Evolutionary conservation across 352 stramenopile genomes (phyloP), one percentile per base, ranked within the genome.

Genomic region (Ophiocytium majus): DNA sequence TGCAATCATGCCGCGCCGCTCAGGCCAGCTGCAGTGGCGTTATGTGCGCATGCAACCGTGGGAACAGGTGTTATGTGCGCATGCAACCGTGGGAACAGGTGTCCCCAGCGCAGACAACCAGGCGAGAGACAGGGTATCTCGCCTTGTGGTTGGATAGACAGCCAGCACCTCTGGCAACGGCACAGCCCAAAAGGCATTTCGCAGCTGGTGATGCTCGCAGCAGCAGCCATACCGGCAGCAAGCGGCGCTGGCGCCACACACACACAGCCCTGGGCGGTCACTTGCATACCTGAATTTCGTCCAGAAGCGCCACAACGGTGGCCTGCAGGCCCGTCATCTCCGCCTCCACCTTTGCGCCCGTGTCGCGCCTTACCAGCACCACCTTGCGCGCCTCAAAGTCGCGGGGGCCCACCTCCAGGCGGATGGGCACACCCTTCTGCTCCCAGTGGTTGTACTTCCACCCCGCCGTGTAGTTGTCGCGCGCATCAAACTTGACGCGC

Each of bases 351-450:
- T 94, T 94, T 0, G 78, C 83, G 33, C 85, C 83, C 17, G 74
- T 90, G 92, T 99, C 96, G 81, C 97, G 92, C 87, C 97, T 93
- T 74, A 98, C 95, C 83, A 98, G 91, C 85, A 96, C 93, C 76
- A 95, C 95, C 89, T 98, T 93, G 71, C 95, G 92, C 86, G 96
- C 95, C 74, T 96, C 93, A 66, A 99, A 90, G 89, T 99, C 97
- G 86, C 97, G 96, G 49, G 96, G 96, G 75, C 97, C 97, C 33
- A 99, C 91, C 89, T 99, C 97, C 85, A 99, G 95, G 81, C 97
- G 96, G 66, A 99, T 93, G 63, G 97, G 97, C 28, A 99, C 97
- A 87, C 97, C 96, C 92, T 99, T 99, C 89, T 99, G 96, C 91
- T 99, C 97, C 97, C 97, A 99, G 91, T 99, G 93, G 91, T 98